These are phyloP conservation scores for Plasmodium sp. DNA, from an alignment of 169 alveolate genomes.

Conservation along the genomic window DNA sequence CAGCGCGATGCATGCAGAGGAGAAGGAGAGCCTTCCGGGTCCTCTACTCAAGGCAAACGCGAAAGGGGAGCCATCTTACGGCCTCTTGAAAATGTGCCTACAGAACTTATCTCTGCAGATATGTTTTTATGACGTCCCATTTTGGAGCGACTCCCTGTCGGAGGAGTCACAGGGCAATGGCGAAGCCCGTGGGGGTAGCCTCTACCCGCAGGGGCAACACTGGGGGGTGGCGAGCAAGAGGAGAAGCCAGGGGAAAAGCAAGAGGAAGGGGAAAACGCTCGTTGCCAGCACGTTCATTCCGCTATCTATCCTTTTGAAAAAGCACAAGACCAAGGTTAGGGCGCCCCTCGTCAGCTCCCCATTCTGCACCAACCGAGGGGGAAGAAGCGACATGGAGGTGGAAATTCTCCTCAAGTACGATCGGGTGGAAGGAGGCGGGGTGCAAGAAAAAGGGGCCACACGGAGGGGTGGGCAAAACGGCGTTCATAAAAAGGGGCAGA, in stretches of 20 bases:
- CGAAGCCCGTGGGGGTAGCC: not conserved
- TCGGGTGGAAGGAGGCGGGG: not conserved
- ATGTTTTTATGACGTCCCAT: constrained; percentile 12
- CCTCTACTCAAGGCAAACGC: not conserved
- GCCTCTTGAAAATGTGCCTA: constrained; percentile 12
- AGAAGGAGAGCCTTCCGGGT: not conserved
- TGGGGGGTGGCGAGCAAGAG: not conserved
- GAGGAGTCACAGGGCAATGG: not conserved
- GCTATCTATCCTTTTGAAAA: constrained; percentile 15
- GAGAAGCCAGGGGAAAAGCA: not conserved
- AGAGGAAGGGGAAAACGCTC: not conserved
- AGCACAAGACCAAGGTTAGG: constrained; percentile 13
- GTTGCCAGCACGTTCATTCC: constrained; percentile 55
- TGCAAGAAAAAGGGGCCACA: not conserved
- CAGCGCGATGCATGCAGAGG: not conserved
- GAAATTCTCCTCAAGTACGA: constrained; percentile 44
- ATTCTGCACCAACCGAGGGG: not conserved
- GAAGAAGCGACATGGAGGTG: not conserved
- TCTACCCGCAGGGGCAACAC: not conserved
- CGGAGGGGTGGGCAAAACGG: not conserved
- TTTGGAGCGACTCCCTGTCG: not conserved
- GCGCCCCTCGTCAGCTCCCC: constrained; percentile 29
- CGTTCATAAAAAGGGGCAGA: not conserved
- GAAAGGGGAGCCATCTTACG: not conserved
- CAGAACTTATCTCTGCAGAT: constrained; percentile 50